Conservation (phyloP, 352 stramenopile species). For the Globisporangium polare region DNA sequence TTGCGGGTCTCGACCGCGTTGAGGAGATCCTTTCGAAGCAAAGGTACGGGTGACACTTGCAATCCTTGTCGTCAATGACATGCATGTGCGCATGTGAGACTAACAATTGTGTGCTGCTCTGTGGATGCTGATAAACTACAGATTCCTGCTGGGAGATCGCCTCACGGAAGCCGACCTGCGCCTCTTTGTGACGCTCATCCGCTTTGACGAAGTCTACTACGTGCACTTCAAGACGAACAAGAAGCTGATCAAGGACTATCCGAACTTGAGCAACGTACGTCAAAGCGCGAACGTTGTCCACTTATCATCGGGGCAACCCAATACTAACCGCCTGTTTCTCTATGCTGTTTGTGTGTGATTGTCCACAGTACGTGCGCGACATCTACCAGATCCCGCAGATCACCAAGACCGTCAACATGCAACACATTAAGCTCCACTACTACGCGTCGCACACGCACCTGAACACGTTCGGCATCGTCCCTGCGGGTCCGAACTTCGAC, state of each 20-base stretch:
- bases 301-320: background rate
- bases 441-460: constrained; percentile 92
- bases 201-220: constrained; percentile 84
- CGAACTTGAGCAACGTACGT: constrained; percentile 79
- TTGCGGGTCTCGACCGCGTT: constrained; percentile 62
- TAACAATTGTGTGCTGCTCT: background rate
- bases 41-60: constrained; percentile 24
- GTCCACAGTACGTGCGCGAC: constrained; percentile 58
- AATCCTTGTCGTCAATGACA: constrained; percentile 6
- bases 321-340: background rate
- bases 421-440: constrained; percentile 97
- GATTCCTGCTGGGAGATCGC: constrained; percentile 51
- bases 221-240: constrained; percentile 90
- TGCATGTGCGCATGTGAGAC: background rate
- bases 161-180: constrained; percentile 81
- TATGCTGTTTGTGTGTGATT: constrained; percentile 8
- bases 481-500: constrained; percentile 64
- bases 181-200: constrained; percentile 78
- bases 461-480: constrained; percentile 94
- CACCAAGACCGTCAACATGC: constrained; percentile 89
- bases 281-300: background rate
- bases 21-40: constrained; percentile 66
- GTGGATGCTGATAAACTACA: constrained; percentile 1
- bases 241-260: constrained; percentile 85
- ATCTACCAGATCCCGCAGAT: constrained; percentile 94